Percentiles rank a stretch among this genome's conserved stretches.
Conservation (phyloP, 108 stramenopile genomes). For the Skeletonema grethae region DNA sequence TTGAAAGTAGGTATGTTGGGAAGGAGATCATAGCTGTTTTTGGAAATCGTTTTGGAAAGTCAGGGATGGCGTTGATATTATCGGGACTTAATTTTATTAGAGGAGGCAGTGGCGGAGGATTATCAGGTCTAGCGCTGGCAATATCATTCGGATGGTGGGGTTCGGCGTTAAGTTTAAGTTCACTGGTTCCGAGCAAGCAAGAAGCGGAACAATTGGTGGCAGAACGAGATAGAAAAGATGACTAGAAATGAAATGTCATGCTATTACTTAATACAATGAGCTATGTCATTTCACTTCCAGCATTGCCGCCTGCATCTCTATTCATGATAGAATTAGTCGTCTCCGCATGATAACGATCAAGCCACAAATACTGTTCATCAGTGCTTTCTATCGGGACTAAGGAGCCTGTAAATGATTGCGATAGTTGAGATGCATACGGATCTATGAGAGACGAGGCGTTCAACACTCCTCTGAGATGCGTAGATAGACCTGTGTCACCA, state of each 20-base stretch:
- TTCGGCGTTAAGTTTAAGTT: conserved; percentile 44
- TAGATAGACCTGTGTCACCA: conserved; percentile 54
- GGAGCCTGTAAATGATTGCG: conserved; percentile 45
- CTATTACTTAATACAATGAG: not conserved
- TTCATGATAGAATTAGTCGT: not conserved
- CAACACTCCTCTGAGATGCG: conserved; percentile 49
- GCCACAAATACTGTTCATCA: conserved; percentile 21
- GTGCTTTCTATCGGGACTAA: conserved; percentile 32
- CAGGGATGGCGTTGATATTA: conserved; percentile 75
- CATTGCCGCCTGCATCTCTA: not conserved
- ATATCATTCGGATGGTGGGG: conserved; percentile 47
- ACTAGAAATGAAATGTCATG: not conserved
- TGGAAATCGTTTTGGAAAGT: conserved; percentile 87
- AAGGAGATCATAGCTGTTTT: conserved; percentile 91
- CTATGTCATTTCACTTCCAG: not conserved
- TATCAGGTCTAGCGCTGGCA: conserved; percentile 35
- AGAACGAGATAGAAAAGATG: conserved; percentile 27
- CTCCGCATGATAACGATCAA: conserved; percentile 42
- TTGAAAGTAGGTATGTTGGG: conserved; percentile 73
- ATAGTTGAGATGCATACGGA: conserved; percentile 21
- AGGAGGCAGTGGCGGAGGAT: conserved; percentile 23
- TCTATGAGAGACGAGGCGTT: conserved; percentile 45
- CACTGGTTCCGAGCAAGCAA: conserved; percentile 39
- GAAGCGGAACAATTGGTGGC: conserved; percentile 58
- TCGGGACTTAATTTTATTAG: conserved; percentile 69